Conservation (phyloP, 2,329 filamentous ascomycete species). For the Colletotrichum sp. region DNA sequence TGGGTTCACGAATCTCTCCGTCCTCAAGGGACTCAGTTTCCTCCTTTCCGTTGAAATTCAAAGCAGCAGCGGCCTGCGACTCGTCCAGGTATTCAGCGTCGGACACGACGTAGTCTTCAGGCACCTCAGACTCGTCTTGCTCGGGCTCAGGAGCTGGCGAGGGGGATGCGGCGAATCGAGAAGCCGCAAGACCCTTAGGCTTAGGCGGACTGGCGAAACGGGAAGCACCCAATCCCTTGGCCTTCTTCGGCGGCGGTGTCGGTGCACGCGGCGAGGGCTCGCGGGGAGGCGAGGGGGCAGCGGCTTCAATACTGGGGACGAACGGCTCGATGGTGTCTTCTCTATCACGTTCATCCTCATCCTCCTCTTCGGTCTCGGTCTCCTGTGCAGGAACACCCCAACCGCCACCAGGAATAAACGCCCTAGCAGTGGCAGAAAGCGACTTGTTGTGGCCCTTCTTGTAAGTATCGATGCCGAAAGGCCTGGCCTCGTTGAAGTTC, state of each 20-base stretch:
- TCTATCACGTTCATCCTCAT: conserved; percentile 20
- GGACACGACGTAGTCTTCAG: conserved; percentile 22
- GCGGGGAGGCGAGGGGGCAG: not conserved
- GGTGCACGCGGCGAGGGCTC: conserved; percentile 24
- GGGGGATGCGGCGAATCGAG: conserved; percentile 48
- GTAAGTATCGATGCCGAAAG: conserved; percentile 50
- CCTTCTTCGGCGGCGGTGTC: conserved; percentile 23
- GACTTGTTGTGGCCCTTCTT: conserved; percentile 55
- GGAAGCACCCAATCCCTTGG: conserved; percentile 50
- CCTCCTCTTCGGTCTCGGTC: conserved; percentile 22
- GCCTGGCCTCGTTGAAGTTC: conserved; percentile 57
- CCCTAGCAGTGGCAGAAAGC: conserved; percentile 73
- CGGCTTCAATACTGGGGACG: not conserved
- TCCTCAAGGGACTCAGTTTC: conserved; percentile 31
- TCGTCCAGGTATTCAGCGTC: conserved; percentile 2
- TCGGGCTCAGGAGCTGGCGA: conserved; percentile 37
- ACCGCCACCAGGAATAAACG: conserved; percentile 62
- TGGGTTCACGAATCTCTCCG: conserved; percentile 44
- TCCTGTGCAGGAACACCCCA: conserved; percentile 2
- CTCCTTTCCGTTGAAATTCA: not conserved
- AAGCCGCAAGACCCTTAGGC: conserved; percentile 45
- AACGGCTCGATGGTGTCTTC: conserved; percentile 21
- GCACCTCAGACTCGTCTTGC: conserved; percentile 28
- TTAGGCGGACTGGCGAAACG: conserved; percentile 50
- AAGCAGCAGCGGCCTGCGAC: not conserved